Conservation (phyloP, 805 yeast species). For the Babjeviella inositovora region DNA sequence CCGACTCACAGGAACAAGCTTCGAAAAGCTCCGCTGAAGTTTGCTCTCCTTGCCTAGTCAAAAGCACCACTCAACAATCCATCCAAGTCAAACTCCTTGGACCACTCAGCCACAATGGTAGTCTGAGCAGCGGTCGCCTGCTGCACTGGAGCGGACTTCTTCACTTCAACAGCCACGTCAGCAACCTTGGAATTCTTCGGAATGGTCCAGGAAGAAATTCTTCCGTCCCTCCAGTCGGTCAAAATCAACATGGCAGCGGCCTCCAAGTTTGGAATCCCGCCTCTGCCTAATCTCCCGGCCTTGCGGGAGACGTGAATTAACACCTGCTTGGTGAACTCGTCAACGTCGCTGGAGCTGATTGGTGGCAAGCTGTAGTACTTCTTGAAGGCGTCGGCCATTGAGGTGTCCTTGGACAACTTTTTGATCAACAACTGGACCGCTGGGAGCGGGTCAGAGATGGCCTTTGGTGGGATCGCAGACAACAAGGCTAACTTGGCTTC, state of each 20-base stretch:
- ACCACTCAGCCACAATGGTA: conserved; percentile 78
- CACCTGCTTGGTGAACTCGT: conserved; percentile 72
- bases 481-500: conserved; percentile 81
- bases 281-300: conserved; percentile 82
- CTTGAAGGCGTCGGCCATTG: conserved; percentile 65
- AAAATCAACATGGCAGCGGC: conserved; percentile 73
- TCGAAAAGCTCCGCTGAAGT: too few relatives aligned
- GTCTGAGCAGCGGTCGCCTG: conserved; percentile 42
- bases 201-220: conserved; percentile 78
- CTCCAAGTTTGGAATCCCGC: conserved; percentile 83
- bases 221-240: conserved; percentile 96
- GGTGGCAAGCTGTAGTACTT: conserved; percentile 69
- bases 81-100: conserved; percentile 87
- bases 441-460: conserved; percentile 68
- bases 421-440: conserved; percentile 68
- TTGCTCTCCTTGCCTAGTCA: too few relatives aligned
- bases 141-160: conserved; percentile 21
- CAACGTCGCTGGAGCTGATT: conserved; percentile 51
- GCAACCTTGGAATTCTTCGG: conserved; percentile 31
- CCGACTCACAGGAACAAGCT: too few relatives aligned
- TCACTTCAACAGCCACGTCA: conserved; percentile 22
- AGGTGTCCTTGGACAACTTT: conserved; percentile 55
- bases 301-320: conserved; percentile 86
- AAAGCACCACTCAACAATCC: conserved; percentile 43
- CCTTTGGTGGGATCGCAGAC: conserved; percentile 82